These are phyloP conservation scores for Sistotremastrum suecicum DNA, from an alignment of 768 basidiomycete species.

Conservation along the genomic window DNA sequence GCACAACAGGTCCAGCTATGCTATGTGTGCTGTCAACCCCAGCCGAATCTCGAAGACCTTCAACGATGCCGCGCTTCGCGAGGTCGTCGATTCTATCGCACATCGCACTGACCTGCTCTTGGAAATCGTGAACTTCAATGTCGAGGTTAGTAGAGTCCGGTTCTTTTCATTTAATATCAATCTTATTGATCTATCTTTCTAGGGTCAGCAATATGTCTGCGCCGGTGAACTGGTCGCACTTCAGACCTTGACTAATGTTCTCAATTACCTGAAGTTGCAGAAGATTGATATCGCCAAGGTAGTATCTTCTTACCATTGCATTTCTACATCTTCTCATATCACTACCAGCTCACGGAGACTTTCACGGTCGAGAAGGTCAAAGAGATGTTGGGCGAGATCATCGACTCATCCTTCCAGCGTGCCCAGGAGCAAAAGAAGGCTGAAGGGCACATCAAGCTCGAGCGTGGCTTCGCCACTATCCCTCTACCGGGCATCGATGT, in stretches of 20 bases:
- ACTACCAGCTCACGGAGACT: constrained; percentile 62
- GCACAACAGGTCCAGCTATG: constrained; percentile 88
- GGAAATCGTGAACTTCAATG: constrained; percentile 97
- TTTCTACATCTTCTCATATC: background rate
- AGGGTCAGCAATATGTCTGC: constrained; percentile 99
- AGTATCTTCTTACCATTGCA: constrained; percentile 2
- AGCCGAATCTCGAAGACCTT: constrained; percentile 89
- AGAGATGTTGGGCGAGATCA: constrained; percentile 88
- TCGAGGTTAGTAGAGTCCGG: constrained; percentile 42
- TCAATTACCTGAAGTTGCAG: constrained; percentile 93
- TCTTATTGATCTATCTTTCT: constrained; percentile 8
- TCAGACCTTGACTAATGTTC: constrained; percentile 87
- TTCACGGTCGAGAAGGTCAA: constrained; percentile 88
- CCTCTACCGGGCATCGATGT: constrained; percentile 96
- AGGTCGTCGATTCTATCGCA: constrained; percentile 88
- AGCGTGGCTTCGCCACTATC: constrained; percentile 93
- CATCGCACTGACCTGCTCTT: constrained; percentile 63
- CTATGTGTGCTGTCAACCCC: constrained; percentile 99
- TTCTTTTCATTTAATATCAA: background rate
- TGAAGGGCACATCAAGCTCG: constrained; percentile 88
- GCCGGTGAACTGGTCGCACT: constrained; percentile 91
- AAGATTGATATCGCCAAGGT: constrained; percentile 90
- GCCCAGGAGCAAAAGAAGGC: constrained; percentile 62
- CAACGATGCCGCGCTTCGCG: constrained; percentile 88
- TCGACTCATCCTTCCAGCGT: constrained; percentile 63